These are phyloP conservation scores for Erodium moschatum DNA, from an alignment of 441 rosid species.

Conservation along the genomic window DNA sequence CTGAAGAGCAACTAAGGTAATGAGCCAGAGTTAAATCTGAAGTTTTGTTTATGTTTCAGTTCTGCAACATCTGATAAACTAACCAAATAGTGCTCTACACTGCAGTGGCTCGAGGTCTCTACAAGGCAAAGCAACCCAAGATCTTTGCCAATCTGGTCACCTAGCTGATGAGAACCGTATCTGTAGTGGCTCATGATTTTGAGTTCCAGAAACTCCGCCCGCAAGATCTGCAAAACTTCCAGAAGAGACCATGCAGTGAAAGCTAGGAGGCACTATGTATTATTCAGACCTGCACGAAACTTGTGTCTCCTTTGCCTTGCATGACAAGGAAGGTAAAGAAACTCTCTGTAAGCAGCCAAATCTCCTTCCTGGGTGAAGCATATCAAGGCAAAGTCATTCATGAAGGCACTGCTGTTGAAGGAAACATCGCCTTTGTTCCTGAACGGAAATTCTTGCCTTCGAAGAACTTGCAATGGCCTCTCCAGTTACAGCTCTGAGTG, in stretches of 20 bases:
- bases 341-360: neutral
- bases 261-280: neutral
- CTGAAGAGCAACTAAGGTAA: neutral
- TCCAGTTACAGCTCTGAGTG: neutral
- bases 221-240: too few species aligned
- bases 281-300: neutral
- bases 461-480: neutral
- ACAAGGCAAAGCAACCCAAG: slow-evolving; percentile 1
- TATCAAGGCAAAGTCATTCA: neutral
- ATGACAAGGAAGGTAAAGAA: neutral
- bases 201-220: neutral
- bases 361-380: neutral
- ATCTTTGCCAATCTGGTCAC: neutral
- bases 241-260: neutral
- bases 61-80: neutral
- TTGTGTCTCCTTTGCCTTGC: neutral
- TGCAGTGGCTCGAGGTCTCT: neutral
- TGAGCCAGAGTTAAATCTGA: neutral
- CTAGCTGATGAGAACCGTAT: neutral
- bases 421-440: slow-evolving; percentile 2
- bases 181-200: neutral
- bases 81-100: neutral
- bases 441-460: neutral
- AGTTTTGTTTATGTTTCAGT: too few species aligned
- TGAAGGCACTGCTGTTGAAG: neutral